Base-by-base conservation (phyloP, 768 basidiomycete genomes). In the Tylopilus intermedius region DNA sequence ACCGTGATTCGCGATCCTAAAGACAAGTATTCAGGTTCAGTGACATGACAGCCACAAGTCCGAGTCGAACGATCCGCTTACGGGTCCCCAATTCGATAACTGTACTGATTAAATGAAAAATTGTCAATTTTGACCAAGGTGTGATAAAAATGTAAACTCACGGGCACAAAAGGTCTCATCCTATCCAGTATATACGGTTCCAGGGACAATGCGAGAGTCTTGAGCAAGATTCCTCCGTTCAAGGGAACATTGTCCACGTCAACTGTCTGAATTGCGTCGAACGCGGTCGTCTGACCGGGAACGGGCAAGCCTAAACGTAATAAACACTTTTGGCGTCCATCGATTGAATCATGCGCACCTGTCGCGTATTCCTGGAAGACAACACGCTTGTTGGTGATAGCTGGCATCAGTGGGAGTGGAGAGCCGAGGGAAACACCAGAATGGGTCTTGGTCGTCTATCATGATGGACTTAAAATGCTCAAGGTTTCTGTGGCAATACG, bases 241-340 rank as follows among this genome's bases (percentile, higher is more conserved):
- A 80, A 62, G 2, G 73, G 62, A 0, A 72, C 73, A 27, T 59
- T 73, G n/a, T 80, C 77, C n/a, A 75, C 58, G 57, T 83, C 81
- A 58, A 84, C 81, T 0, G 67, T 74, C 50, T 73, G 61, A 0
- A 66, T 73, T 4, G 53, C 66, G 51, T 82, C 79, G 53, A 78
- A 72, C 0, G 74, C 59, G 2, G 74, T 73, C 5, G 77, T 78
- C 57, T 77, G 70, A 15, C 77, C 77, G 0, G 72, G 30, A 61
- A 67, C 24, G 11, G 30, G 37, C 15, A n/a, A 1, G 14, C 45
- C 45, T 58, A 39, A 10, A 15, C n/a, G 8, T 7, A 15, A 5
- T n/a, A 30, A 30, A 8, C 9, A 30, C 9, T 8, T 29, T 7
- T 10, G 8, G 30, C 30, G 7, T 10, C 30, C 7, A 6, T 7